phyloP scores from a whole-genome alignment of 371 early-diverging fungal species.

The Umbelopsis sp. region DNA sequence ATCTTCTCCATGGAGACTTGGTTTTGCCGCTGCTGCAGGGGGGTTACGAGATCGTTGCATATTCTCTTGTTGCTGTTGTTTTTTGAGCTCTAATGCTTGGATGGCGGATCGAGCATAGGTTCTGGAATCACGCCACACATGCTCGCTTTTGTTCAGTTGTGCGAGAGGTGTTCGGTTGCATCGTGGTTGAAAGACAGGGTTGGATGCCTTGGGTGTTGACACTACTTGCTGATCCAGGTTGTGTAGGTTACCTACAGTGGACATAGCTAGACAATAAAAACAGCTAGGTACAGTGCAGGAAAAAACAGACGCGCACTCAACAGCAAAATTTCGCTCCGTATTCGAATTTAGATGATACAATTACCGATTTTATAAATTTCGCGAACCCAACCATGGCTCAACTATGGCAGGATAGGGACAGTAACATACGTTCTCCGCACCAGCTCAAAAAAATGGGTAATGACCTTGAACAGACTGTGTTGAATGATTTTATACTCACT shows the following conservation, averaged over 20 bases:
- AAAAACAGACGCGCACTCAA: slow-evolving; percentile 1
- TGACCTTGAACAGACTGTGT: too few relatives aligned
- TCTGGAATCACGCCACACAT: slow-evolving; percentile 12
- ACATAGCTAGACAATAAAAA: background rate
- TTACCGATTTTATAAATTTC: background rate
- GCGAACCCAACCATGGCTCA: too few relatives aligned
- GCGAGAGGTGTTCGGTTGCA: slow-evolving; percentile 2
- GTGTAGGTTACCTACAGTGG: slow-evolving; percentile 11
- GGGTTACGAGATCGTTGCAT: slow-evolving; percentile 11
- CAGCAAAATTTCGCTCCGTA: background rate
- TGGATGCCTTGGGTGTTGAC: background rate
- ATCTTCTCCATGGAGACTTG: background rate
- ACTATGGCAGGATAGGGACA: too few relatives aligned
- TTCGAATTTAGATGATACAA: background rate
- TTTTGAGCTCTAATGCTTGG: slow-evolving; percentile 14
- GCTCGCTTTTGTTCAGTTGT: slow-evolving; percentile 1
- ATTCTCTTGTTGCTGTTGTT: slow-evolving; percentile 15
- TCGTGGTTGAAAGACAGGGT: slow-evolving; percentile 1
- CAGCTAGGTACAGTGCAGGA: background rate
- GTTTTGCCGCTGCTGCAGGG: background rate
- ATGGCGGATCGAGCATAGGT: slow-evolving; percentile 12
- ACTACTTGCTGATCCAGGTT: background rate
- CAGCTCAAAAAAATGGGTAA: too few relatives aligned
- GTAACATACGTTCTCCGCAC: too few relatives aligned
- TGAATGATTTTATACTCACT: too few relatives aligned